A percentile compares a stretch with the other conserved stretches of the same genome.
Evolutionary conservation across 768 basidiomycete genomes (phyloP).

Genomic region (Cystofilobasidium capitatum): DNA sequence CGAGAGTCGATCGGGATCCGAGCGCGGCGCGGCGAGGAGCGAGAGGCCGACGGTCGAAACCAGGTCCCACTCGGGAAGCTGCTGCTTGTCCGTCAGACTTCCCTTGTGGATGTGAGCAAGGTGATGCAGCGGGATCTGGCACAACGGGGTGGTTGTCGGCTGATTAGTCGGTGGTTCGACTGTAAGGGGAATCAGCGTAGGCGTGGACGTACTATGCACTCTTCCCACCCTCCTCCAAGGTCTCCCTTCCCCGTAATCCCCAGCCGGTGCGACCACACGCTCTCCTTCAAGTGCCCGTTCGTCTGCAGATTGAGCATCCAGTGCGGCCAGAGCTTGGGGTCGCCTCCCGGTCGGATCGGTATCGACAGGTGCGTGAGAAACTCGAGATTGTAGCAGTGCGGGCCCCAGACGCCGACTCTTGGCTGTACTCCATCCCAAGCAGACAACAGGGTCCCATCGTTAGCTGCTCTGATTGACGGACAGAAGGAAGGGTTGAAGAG

Average conservation of each 20-base stretch:
- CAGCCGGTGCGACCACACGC: background rate
- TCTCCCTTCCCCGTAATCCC: background rate
- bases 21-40: slow-evolving; percentile 1
- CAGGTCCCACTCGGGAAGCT: background rate
- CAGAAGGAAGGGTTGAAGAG: background rate
- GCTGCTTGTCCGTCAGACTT: background rate
- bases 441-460: background rate
- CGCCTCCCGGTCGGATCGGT: background rate
- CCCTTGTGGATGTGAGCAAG: background rate
- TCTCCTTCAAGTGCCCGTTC: background rate
- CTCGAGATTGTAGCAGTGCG: background rate
- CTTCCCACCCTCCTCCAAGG: slow-evolving; percentile 6
- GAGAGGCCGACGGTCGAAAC: background rate
- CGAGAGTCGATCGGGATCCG: background rate
- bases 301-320: slow-evolving; percentile 10
- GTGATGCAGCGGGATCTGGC: background rate
- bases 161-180: background rate
- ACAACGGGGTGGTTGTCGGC: background rate
- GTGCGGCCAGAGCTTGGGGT: slow-evolving; percentile 9
- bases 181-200: background rate
- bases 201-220: background rate
- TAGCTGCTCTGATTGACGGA: background rate
- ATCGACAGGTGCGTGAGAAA: slow-evolving; percentile 7
- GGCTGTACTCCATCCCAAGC: background rate
- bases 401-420: slow-evolving; percentile 1